A percentile compares a stretch with the other conserved stretches of the same genome.
These are phyloP conservation scores for Crotalaria pallida DNA, from an alignment of 306 rosid species.

Conservation along the genomic window DNA sequence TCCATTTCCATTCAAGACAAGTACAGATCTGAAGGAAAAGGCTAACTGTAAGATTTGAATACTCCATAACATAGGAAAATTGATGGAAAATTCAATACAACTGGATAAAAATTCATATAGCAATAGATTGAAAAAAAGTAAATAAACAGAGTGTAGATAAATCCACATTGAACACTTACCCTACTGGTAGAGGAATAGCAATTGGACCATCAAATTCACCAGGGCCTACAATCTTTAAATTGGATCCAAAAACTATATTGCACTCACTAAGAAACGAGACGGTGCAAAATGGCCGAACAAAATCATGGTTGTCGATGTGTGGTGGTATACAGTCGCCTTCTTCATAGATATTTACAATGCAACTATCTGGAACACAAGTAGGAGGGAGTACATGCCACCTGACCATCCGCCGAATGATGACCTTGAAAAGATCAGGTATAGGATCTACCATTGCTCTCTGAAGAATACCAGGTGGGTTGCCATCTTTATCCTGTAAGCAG, in stretches of 20 bases:
- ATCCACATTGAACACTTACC: conserved; percentile 47
- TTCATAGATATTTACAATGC: conserved; percentile 89
- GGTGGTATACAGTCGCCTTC: conserved; percentile 99
- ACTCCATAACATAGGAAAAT: neutral
- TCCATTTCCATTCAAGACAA: conserved; percentile 84
- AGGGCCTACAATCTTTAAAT: conserved; percentile 51
- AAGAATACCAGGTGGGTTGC: conserved; percentile 92
- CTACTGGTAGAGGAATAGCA: conserved; percentile 69
- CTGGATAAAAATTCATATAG: neutral
- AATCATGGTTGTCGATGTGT: conserved; percentile 91
- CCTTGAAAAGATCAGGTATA: conserved; percentile 80
- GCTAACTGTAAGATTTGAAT: conserved; percentile 18
- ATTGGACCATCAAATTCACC: conserved; percentile 70
- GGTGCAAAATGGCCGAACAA: conserved; percentile 93
- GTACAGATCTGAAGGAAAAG: conserved; percentile 72
- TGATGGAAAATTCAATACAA: neutral
- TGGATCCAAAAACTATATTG: conserved; percentile 71
- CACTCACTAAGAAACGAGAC: conserved; percentile 95
- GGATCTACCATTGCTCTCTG: conserved; percentile 56
- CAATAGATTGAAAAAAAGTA: neutral
- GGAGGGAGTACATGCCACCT: conserved; percentile 92
- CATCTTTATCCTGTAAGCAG: conserved; percentile 71
- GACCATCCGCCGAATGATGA: conserved; percentile 81
- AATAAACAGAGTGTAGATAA: conserved; percentile 7
- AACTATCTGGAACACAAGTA: conserved; percentile 87